phyloP scores from a whole-genome alignment of 305 asterid species.

The Rubia peregrina region DNA sequence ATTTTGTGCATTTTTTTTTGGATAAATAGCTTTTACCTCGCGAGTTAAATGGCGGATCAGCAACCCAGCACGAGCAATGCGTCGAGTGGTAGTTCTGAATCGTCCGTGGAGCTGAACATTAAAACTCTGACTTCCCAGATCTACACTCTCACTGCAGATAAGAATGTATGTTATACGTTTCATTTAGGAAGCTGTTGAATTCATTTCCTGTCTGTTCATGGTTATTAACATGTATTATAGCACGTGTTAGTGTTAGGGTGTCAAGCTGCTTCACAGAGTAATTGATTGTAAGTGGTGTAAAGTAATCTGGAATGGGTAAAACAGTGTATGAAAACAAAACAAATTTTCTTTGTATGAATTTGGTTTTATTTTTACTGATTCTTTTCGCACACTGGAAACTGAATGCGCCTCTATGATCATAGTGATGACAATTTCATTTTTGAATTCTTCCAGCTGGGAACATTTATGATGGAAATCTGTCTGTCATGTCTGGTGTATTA shows the following conservation, averaged over 20 bases:
- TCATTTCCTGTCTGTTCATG: background rate
- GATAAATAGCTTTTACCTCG: conserved; percentile 18
- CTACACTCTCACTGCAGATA: conserved; percentile 55
- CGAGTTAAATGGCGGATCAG: conserved; percentile 54
- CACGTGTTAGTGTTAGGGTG: background rate
- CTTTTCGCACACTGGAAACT: background rate
- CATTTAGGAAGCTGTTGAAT: background rate
- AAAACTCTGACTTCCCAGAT: conserved; percentile 76
- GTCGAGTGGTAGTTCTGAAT: conserved; percentile 45
- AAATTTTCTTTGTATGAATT: background rate
- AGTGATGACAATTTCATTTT: background rate
- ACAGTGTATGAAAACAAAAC: background rate
- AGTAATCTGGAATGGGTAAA: background rate
- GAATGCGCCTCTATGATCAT: background rate
- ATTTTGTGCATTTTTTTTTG: background rate
- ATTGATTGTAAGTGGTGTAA: background rate
- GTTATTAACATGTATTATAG: background rate
- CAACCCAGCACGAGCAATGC: conserved; percentile 38
- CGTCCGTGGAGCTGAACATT: conserved; percentile 66
- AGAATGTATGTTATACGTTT: conserved; percentile 40
- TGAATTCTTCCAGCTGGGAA: background rate
- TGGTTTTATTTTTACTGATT: background rate
- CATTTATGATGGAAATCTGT: background rate
- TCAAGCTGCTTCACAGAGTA: background rate
- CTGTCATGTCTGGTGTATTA: background rate